These are phyloP conservation scores for Capsicum chinense DNA, from an alignment of 257 asterid genomes.

Conservation along the genomic window DNA sequence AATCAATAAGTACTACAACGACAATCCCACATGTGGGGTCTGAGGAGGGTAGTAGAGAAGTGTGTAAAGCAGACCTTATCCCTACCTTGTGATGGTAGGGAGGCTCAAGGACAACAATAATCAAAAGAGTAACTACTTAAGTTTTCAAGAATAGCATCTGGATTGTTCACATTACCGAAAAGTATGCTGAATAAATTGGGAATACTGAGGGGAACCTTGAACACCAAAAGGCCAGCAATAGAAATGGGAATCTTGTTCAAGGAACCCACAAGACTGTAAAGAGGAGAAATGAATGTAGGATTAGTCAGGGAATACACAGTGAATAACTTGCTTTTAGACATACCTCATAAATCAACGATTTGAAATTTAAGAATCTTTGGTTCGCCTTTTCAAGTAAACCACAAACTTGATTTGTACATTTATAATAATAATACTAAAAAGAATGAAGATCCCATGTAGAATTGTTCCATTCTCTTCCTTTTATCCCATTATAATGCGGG, in stretches of 20 bases:
- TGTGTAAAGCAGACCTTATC: too few species aligned
- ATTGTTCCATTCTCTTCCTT: neutral
- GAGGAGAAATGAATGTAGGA: neutral
- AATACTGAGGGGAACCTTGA: slow-evolving; percentile 52
- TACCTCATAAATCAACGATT: neutral
- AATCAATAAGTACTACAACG: neutral
- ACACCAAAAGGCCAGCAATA: slow-evolving; percentile 47
- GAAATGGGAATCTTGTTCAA: slow-evolving; percentile 60
- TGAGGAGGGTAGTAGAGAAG: too few species aligned
- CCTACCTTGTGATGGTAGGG: too few species aligned
- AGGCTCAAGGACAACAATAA: neutral
- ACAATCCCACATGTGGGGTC: too few species aligned
- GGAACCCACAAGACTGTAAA: slow-evolving; percentile 56
- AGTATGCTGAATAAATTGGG: slow-evolving; percentile 54
- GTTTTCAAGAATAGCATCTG: neutral
- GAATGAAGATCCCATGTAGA: neutral
- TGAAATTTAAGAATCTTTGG: neutral
- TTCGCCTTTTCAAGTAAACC: neutral
- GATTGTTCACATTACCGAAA: slow-evolving; percentile 42
- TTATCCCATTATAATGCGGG: neutral
- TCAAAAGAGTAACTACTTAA: neutral
- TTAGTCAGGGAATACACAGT: too few species aligned
- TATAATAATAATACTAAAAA: neutral
- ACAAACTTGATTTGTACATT: neutral
- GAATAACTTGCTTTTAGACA: neutral